Evolutionary conservation across 805 yeast species (phyloP), one percentile per base, ranked within the genome.

Genomic region (Hanseniaspora clermontiae): DNA sequence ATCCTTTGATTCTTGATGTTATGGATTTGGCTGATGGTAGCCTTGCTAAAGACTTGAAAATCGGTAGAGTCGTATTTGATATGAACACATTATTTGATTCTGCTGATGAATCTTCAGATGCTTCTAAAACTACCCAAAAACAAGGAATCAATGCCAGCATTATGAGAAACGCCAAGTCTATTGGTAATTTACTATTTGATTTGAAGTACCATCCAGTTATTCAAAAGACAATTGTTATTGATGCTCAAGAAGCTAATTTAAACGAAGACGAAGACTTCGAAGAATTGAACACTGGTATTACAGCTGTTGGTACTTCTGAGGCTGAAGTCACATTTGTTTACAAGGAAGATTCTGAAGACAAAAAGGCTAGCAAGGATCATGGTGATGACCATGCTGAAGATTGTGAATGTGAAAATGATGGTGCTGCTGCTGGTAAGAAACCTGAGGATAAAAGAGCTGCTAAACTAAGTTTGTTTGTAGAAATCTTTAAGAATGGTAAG

Each of bases 281-380:
- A 37, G 96, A 88, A 61, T 79, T 87, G 67, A 91, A 91, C 71
- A 88, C 97, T 15, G 99, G 99, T 76, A 82, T 95, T 63, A 80
- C 84, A 20, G 77, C 82, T 63, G 71, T 69, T 39, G 55, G 60
- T 10, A 55, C 91, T 61, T 84, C 82, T 59, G 69, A 68, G 49
- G 65, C 65, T 27, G 54, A 49, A 43, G 55, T 61, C 39, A 69
- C 66, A 45, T 55, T 69, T 42, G 63, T 61, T 36, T 72, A 70
- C 50, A 72, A 69, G 34, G 62, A 62, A 43, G 17, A 38, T 9
- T 38, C 52, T 5, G 57, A 53, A 14, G 43, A 42, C 2, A 43
- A 11, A 14, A 54, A 40, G n/a, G n/a, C 77, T 74, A 58, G 38
- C n/a, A 66, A 71, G 42, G 62, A 64, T 20, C 60, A 66, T 52